Evolutionary conservation across 129 eudicot genomes (phyloP).

Genomic region (Tagetes erecta): DNA sequence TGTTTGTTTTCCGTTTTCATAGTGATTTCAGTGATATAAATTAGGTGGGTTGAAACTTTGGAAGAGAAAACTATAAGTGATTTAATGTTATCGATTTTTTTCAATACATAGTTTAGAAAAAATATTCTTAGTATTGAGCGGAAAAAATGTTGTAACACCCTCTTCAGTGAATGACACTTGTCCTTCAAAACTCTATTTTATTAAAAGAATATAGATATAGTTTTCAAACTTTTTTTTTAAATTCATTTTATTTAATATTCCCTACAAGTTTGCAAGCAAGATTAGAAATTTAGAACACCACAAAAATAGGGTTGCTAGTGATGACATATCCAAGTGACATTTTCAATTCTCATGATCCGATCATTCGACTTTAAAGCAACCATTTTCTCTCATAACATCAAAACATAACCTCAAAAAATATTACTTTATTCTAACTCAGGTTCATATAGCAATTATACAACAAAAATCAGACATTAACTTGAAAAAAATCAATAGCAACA

Average conservation of each 20-base stretch:
- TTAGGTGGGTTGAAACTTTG: too few relatives aligned
- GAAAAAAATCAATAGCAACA: neutral
- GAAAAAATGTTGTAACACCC: too few relatives aligned
- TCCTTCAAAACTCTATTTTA: too few relatives aligned
- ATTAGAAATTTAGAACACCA: constrained; percentile 9
- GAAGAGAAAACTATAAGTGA: too few relatives aligned
- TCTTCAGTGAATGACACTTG: too few relatives aligned
- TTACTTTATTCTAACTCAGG: neutral
- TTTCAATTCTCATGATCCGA: constrained; percentile 33
- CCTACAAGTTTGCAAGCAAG: constrained; percentile 10
- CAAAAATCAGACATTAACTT: constrained; percentile 5
- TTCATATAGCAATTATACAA: neutral
- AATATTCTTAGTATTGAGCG: too few relatives aligned
- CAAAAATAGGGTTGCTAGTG: constrained; percentile 30
- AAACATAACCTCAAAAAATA: constrained; percentile 4
- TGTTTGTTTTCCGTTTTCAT: too few relatives aligned
- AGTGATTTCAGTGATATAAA: too few relatives aligned
- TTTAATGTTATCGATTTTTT: too few relatives aligned
- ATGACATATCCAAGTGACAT: constrained; percentile 33
- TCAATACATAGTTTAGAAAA: too few relatives aligned
- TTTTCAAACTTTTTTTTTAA: too few relatives aligned
- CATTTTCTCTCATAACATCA: constrained; percentile 14
- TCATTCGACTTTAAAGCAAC: constrained; percentile 22
- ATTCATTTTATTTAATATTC: neutral
- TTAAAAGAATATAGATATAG: too few relatives aligned